Percentiles rank a stretch among this genome's conserved stretches.
These are phyloP conservation scores for Globisporangium apiculatum DNA, from an alignment of 352 stramenopile species.

Conservation along the genomic window DNA sequence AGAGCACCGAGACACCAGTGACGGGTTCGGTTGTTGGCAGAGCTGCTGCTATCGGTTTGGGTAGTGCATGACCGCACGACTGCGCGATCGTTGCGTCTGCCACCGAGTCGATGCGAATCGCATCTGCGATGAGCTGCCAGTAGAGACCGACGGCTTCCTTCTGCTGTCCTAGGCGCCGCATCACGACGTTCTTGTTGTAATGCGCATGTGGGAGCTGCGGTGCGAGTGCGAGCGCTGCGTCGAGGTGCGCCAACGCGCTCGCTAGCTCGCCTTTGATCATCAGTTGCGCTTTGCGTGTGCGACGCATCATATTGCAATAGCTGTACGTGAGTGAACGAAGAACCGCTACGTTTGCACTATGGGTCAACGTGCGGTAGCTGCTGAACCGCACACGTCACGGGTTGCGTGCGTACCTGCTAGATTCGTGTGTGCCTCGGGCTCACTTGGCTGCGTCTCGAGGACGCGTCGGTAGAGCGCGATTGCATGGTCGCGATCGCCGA, in stretches of 20 bases:
- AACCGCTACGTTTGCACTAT: neutral
- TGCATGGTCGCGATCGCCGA: constrained; percentile 17
- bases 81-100: neutral
- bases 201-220: constrained; percentile 31
- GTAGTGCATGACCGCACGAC: constrained; percentile 33
- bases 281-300: constrained; percentile 20
- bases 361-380: neutral
- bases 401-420: constrained; percentile 19
- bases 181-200: constrained; percentile 57
- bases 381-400: neutral
- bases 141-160: constrained; percentile 34
- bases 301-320: neutral
- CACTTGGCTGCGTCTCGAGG: constrained; percentile 11
- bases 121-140: constrained; percentile 71
- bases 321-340: too few relatives aligned
- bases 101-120: constrained; percentile 76
- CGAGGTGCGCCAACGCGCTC: constrained; percentile 30
- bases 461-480: constrained; percentile 27
- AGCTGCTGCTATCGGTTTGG: constrained; percentile 85
- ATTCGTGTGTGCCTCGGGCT: constrained; percentile 45
- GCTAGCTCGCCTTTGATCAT: constrained; percentile 25
- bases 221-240: constrained; percentile 21
- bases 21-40: constrained; percentile 76
- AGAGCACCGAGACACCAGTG: constrained; percentile 41
- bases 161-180: constrained; percentile 40